Evolutionary conservation across 805 yeast species (phyloP), one percentile per base, ranked within the genome.

Genomic region (Candida endomychidarum): DNA sequence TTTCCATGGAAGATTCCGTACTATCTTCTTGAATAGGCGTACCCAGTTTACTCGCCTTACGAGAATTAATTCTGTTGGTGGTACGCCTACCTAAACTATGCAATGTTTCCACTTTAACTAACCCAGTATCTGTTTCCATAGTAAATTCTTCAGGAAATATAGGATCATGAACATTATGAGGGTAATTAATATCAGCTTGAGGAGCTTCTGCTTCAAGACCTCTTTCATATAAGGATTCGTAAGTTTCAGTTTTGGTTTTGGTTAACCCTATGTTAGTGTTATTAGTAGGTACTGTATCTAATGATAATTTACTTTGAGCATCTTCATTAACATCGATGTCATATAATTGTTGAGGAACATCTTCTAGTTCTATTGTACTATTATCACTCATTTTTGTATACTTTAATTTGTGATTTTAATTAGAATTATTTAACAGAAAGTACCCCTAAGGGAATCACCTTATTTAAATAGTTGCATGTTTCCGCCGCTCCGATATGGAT

Each of bases 101-200:
- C 50, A 88, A 67, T 1, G 95, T 83, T 30, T 78, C 67, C 1
- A 82, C 86, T 2, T 91, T 93, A 10, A 89, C 96, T 40, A 89
- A 69, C 47, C 96, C 96, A 5, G 96, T 86, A 38, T 75, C 74
- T 0, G 96, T 89, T 67, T 89, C 96, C 60, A 89, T 49, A 5
- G 89, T 84, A 59, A 86, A 89, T 58, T 89, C 96, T 68, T 89
- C 96, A 7, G 96, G 96, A 72, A 89, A 89, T 24, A 88, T 82
- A 11, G 91, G 85, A 47, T 75, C 74, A 44, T 71, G 74, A 17
- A 76, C 70, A 8, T 27, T 29, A 26, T 69, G 68, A 3, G 72
- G 70, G 20, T 50, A 36, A 51, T 65, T 52, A 27, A 80, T 63
- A 48, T 79, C 86, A 0, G 78, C 74, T 19, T 66, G 54, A 4